Evolutionary conservation across 208 protist species (phyloP), one percentile per base, ranked within the genome.

Genomic region (Crithidia acanthocephali): DNA sequence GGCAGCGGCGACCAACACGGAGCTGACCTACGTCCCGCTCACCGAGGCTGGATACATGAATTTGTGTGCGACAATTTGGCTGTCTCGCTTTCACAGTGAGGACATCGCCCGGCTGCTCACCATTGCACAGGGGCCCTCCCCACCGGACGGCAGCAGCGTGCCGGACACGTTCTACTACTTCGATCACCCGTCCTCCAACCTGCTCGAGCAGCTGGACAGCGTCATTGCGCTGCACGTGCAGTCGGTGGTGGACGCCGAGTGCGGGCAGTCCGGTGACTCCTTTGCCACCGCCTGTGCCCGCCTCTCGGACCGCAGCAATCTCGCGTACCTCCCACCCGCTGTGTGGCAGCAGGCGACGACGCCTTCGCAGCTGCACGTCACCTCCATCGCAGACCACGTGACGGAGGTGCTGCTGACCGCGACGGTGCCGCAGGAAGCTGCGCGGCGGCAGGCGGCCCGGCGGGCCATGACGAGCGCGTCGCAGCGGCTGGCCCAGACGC

Each of bases 261-360:
- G 65, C 30, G 51, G 33, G 40, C 53, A 56, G n/a, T 23, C 6
- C 40, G 37, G 65, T 16, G 66, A 62, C 7, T n/a, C 62, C 51
- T 58, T 80, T 28, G 45, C 68, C 2, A 53, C 58, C 18, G 59
- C 20, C 45, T 82, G 80, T 50, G 60, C 33, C 15, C 71, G 48
- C 22, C 59, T 85, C 11, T 62, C 37, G 16, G 80, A 85, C 68
- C 50, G 51, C 56, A 48, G 56, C 68, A 85, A 85, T 53, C 60
- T 82, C 11, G 40, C 23, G n/a, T 78, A 59, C 66, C 76, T 77
- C 60, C 76, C 73, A 5, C 60, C 33, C 27, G 13, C 15, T 0
- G 69, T 81, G 30, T 78, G 69, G 72, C 59, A 47, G 27, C 30
- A 59, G 27, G 18, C 33, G 0, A 51, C 44, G 10, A 69, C 47